Percentiles rank a stretch among this genome's conserved stretches.
Evolutionary conservation across 2,329 filamentous ascomycete genomes (phyloP).

Genomic region (Phialocephala subalpina): DNA sequence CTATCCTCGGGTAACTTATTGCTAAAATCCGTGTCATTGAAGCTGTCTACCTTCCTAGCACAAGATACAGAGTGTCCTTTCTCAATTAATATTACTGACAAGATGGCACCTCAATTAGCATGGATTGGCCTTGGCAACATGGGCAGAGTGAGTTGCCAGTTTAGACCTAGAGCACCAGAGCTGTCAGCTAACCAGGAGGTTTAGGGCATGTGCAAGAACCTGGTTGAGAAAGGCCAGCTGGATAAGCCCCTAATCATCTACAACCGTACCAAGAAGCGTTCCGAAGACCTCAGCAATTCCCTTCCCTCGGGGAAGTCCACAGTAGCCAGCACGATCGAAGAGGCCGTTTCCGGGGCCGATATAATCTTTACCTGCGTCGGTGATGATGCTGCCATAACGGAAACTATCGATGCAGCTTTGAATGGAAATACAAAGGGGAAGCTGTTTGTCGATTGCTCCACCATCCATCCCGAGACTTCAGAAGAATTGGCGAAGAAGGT

Average conservation of each 20-base stretch:
- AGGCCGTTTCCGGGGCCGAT: conserved; percentile 72
- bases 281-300: conserved; percentile 67
- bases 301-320: conserved; percentile 69
- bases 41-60: background rate
- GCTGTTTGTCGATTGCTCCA: conserved; percentile 87
- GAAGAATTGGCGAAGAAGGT: conserved; percentile 68
- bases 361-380: conserved; percentile 85
- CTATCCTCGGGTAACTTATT: background rate
- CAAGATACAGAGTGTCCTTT: background rate
- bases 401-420: conserved; percentile 66
- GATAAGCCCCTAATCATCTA: conserved; percentile 77
- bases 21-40: background rate
- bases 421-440: conserved; percentile 69
- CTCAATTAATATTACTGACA: conserved; percentile 19
- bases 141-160: conserved; percentile 68
- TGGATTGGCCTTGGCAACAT: conserved; percentile 91
- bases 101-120: conserved; percentile 68
- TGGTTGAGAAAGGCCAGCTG: conserved; percentile 79
- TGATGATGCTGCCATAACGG: conserved; percentile 77
- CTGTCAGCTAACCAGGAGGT: conserved; percentile 5
- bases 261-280: conserved; percentile 77
- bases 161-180: background rate
- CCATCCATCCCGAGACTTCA: conserved; percentile 84
- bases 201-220: conserved; percentile 80
- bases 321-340: conserved; percentile 69